Base-by-base conservation (phyloP, 768 basidiomycete genomes). In the Leccinum imitatum region DNA sequence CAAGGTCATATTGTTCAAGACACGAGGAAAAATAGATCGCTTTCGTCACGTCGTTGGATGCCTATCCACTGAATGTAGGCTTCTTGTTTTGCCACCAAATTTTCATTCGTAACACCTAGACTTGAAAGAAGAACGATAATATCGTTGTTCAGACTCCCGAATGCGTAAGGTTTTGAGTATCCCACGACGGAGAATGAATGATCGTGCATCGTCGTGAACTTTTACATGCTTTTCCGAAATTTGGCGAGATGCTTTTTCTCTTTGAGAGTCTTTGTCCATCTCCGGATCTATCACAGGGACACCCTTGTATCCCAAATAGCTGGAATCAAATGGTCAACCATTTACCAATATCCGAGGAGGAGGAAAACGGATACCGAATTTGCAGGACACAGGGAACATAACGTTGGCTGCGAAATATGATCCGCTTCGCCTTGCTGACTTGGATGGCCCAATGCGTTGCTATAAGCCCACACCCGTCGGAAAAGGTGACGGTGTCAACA, bases 281-380 rank as follows among this genome's bases (percentile, higher is more conserved):
- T 79, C 73, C 0, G 85, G 85, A 64, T 88, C 84, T 3, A 87
- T 72, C 84, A 86, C 86, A 21, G 87, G 69, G 6, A 89, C 87
- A 6, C 87, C 87, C 73, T 89, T 89, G 66, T 89, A 87, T 9
- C 87, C 87, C n/a, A 80, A 71, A 66, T 88, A 89, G 55, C 86
- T 87, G 25, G 11, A 21, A 39, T 15, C 47, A 8, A 7, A n/a
- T 48, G 27, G 9, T 54, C 44, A 54, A 39, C n/a, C 10, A 25
- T 19, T 55, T 9, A 10, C 17, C 7, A 59, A 56, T 54, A 65
- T 11, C 15, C 2, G 6, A 50, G 1, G 15, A 35, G 1, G 15
- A 37, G 46, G 23, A 30, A 48, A 31, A 35, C 17, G 1, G 30
- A 37, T 64, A 86, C 87, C 87, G 74, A 54, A 88, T 87, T 63